These are phyloP conservation scores for Pinus albicaulis DNA, from an alignment of 75 land plant genomes.

Conservation along the genomic window DNA sequence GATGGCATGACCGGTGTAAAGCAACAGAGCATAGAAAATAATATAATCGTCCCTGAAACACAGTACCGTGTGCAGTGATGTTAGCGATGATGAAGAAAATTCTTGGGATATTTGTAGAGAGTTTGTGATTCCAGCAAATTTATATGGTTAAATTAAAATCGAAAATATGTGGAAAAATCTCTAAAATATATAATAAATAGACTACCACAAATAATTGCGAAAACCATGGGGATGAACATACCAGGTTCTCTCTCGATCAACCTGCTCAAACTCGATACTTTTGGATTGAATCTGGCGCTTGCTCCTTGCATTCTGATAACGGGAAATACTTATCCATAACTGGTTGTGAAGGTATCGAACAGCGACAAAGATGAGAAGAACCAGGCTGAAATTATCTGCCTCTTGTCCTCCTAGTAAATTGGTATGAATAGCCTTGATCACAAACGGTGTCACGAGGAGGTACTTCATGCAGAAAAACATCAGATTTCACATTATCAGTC, in stretches of 20 bases:
- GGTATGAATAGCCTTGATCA: constrained; percentile 22
- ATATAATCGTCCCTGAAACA: constrained; percentile 76
- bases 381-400: constrained; percentile 8
- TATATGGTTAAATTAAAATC: too few species aligned
- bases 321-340: constrained; percentile 55
- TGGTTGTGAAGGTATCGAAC: constrained; percentile 44
- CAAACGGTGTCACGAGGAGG: constrained; percentile 39
- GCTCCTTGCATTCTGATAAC: constrained; percentile 53
- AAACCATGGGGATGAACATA: background rate
- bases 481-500: too few species aligned
- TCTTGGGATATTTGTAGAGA: too few species aligned
- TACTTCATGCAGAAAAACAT: constrained; percentile 15
- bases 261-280: constrained; percentile 52
- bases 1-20: constrained; percentile 15
- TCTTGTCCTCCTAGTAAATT: constrained; percentile 13
- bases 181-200: too few species aligned
- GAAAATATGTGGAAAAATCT: too few species aligned
- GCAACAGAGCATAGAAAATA: constrained; percentile 32
- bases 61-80: background rate
- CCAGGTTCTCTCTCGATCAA: constrained; percentile 14
- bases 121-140: too few species aligned
- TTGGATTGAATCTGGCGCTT: constrained; percentile 42
- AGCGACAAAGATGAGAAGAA: constrained; percentile 33
- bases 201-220: too few species aligned
- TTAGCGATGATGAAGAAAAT: background rate